A percentile compares a stretch with the other conserved stretches of the same genome.
Evolutionary conservation across 257 asterid genomes (phyloP).

Genomic region (Solanum acaule): DNA sequence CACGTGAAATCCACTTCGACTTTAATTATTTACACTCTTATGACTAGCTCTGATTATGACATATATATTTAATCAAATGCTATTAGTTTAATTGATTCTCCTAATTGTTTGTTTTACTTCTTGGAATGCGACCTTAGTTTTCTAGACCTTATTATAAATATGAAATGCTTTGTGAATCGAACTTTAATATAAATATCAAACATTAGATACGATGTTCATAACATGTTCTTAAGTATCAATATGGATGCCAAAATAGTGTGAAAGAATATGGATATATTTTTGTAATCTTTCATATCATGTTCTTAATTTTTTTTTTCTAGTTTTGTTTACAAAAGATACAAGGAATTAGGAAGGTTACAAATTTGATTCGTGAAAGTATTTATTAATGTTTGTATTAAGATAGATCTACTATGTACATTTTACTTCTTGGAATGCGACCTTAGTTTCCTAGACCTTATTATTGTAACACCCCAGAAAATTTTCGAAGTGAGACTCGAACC

Average conservation of each 20-base stretch:
- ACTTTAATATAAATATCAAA: not conserved
- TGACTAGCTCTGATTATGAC: too few species aligned
- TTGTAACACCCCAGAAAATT: too few species aligned
- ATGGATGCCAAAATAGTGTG: not conserved
- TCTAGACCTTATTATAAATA: too few species aligned
- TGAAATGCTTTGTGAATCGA: too few species aligned
- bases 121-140: too few species aligned
- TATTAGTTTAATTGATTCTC: not conserved
- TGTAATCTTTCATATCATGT: not conserved
- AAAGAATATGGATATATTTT: not conserved
- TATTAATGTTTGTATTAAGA: not conserved
- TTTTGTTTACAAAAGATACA: not conserved
- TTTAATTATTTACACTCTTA: not conserved
- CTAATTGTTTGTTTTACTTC: not conserved
- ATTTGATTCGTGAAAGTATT: rapidly evolving
- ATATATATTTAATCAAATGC: not conserved
- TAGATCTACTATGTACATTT: rapidly evolving
- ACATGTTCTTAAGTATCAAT: too few species aligned
- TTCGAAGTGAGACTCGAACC: too few species aligned
- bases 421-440: rapidly evolving
- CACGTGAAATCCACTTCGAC: conserved; percentile 12
- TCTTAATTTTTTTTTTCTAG: not conserved
- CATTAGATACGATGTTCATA: too few species aligned
- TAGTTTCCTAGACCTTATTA: rapidly evolving
- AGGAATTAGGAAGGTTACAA: not conserved